phyloP scores from a whole-genome alignment of 495 filamentous ascomycete genomes.

The Penicillium goetzii region DNA sequence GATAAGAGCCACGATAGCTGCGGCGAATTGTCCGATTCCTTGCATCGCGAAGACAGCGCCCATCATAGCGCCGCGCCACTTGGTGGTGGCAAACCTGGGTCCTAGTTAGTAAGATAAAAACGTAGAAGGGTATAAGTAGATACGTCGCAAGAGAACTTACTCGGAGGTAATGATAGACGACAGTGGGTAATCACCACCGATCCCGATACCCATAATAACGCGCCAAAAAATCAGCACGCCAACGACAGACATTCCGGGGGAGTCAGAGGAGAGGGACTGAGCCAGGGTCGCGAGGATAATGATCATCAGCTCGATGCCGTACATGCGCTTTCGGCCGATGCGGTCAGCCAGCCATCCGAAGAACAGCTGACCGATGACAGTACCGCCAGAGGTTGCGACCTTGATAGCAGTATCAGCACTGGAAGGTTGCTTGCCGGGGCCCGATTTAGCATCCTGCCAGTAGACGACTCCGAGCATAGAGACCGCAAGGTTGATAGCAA shows the following conservation, averaged over 20 bases:
- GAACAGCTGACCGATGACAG: conserved; percentile 80
- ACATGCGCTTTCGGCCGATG: conserved; percentile 81
- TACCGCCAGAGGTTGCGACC: conserved; percentile 83
- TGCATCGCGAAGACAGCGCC: conserved; percentile 86
- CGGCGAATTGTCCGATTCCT: conserved; percentile 74
- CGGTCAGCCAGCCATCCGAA: conserved; percentile 83
- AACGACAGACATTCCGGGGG: conserved; percentile 69
- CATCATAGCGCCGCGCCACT: conserved; percentile 89
- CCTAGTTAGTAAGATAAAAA: conserved; percentile 10
- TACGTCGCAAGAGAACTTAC: conserved; percentile 41
- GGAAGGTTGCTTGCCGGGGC: conserved; percentile 60
- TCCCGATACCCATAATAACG: conserved; percentile 81
- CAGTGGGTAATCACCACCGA: conserved; percentile 86
- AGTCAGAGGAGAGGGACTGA: conserved; percentile 69
- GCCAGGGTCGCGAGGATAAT: conserved; percentile 86
- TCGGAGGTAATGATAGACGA: conserved; percentile 84
- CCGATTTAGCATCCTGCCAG: conserved; percentile 57
- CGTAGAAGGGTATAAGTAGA: background rate
- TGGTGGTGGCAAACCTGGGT: conserved; percentile 73
- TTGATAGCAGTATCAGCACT: conserved; percentile 82
- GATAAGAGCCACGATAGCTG: conserved; percentile 72
- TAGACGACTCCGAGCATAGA: conserved; percentile 76
- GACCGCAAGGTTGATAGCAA: conserved; percentile 73
- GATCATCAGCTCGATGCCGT: conserved; percentile 84
- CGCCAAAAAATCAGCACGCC: conserved; percentile 90